phyloP scores from a whole-genome alignment of 306 rosid genomes.

The Rosa multiflora region DNA sequence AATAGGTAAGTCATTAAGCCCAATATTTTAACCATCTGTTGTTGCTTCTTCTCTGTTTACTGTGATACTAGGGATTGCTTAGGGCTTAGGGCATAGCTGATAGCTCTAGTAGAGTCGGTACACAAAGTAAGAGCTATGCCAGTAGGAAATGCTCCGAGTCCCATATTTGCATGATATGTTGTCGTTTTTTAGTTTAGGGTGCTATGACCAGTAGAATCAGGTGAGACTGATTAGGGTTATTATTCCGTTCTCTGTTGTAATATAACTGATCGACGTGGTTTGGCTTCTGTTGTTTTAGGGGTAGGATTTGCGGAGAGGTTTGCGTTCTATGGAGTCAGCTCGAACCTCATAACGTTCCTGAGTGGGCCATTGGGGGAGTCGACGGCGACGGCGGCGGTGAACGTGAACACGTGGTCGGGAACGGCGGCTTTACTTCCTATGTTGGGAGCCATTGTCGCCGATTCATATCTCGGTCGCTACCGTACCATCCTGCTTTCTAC shows the following conservation, averaged over 20 bases:
- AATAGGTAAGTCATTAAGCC: conserved; percentile 18
- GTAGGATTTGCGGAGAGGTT: conserved; percentile 56
- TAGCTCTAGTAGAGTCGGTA: no score
- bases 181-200: neutral
- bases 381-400: conserved; percentile 36
- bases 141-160: neutral
- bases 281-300: conserved; percentile 7
- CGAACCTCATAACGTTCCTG: conserved; percentile 40
- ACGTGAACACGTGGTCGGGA: conserved; percentile 44
- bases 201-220: neutral
- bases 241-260: neutral
- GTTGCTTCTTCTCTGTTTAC: neutral
- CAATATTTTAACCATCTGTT: neutral
- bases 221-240: neutral
- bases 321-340: conserved; percentile 37
- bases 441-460: conserved; percentile 44
- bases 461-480: conserved; percentile 44
- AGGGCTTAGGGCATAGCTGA: neutral
- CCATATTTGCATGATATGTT: neutral
- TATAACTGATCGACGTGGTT: neutral
- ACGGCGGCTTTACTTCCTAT: conserved; percentile 37
- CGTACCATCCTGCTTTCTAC: conserved; percentile 36
- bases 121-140: neutral
- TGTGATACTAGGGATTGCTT: neutral
- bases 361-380: conserved; percentile 45